A percentile compares a stretch with the other conserved stretches of the same genome.
These are phyloP conservation scores for Botrytis medusae DNA, from an alignment of 2,329 filamentous ascomycete species.

Conservation along the genomic window DNA sequence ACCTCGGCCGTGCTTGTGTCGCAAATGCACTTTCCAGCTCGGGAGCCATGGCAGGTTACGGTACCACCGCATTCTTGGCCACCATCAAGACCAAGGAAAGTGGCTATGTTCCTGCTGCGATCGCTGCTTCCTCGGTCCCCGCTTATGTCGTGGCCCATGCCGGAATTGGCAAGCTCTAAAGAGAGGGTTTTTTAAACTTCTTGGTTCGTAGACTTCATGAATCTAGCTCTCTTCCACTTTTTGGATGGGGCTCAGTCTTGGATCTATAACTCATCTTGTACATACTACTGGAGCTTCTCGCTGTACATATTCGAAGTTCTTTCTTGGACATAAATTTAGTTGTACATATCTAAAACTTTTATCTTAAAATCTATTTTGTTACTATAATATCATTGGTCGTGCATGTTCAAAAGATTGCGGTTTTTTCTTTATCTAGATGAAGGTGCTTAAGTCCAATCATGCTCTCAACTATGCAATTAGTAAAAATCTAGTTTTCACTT, in stretches of 20 bases:
- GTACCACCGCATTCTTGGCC: background rate
- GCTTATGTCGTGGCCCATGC: conserved; percentile 12
- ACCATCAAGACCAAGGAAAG: conserved; percentile 10
- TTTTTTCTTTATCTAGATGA: background rate
- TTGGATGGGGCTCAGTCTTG: background rate
- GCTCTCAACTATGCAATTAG: background rate
- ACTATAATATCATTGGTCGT: background rate
- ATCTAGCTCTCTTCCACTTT: background rate
- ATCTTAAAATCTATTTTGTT: background rate
- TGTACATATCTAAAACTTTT: background rate
- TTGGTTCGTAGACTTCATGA: background rate
- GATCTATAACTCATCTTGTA: background rate
- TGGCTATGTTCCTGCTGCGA: background rate
- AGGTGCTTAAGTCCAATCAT: background rate
- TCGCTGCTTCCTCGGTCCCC: conserved; percentile 9
- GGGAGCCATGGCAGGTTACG: background rate
- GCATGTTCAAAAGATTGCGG: background rate
- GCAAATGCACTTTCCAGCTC: conserved; percentile 22
- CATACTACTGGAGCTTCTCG: background rate
- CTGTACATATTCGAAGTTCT: background rate
- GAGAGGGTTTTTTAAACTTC: background rate
- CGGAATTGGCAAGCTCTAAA: conserved; percentile 17
- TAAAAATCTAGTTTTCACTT: too few species aligned
- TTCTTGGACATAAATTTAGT: background rate
- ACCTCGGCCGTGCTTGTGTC: conserved; percentile 24